Percentiles rank a stretch among this genome's conserved stretches.
Conservation (phyloP, 257 asterid genomes). For the Scutellaria barbata region DNA sequence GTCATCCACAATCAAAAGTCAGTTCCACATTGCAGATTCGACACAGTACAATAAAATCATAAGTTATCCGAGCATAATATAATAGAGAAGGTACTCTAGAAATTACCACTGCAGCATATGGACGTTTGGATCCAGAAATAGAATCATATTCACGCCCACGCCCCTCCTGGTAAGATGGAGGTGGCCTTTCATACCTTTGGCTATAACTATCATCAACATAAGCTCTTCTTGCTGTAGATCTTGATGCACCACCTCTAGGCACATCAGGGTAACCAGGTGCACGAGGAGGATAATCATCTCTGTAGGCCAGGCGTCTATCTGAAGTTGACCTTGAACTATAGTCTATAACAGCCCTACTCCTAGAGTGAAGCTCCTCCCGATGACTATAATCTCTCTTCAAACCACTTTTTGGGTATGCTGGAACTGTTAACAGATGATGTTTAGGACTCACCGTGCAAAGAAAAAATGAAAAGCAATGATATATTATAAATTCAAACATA, state of each 20-base stretch:
- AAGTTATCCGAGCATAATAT: slow-evolving; percentile 5
- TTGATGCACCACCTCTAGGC: slow-evolving; percentile 74
- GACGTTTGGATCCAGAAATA: slow-evolving; percentile 86
- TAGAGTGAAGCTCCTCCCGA: slow-evolving; percentile 71
- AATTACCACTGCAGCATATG: slow-evolving; percentile 74
- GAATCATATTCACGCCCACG: slow-evolving; percentile 79
- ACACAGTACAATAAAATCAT: slow-evolving; percentile 12
- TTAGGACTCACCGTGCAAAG: slow-evolving; percentile 20
- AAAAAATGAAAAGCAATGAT: slow-evolving; percentile 8
- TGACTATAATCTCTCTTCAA: slow-evolving; percentile 79
- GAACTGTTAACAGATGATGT: slow-evolving; percentile 47
- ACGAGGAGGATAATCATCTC: slow-evolving; percentile 82
- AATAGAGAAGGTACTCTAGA: slow-evolving; percentile 23
- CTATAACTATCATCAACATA: slow-evolving; percentile 82
- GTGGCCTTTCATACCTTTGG: slow-evolving; percentile 88
- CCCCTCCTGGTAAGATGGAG: slow-evolving; percentile 71
- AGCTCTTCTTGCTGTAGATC: slow-evolving; percentile 72
- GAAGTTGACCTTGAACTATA: slow-evolving; percentile 65
- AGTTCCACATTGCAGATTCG: slow-evolving; percentile 26
- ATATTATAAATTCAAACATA: slow-evolving; percentile 38
- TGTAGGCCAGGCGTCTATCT: slow-evolving; percentile 71
- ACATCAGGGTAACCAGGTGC: slow-evolving; percentile 77
- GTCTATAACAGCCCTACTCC: slow-evolving; percentile 76
- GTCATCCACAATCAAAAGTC: slow-evolving; percentile 33
- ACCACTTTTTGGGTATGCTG: slow-evolving; percentile 73